Percentiles rank a stretch among this genome's conserved stretches.
These are phyloP conservation scores for Byssochlamys sp. DNA, from an alignment of 2,329 filamentous ascomycete species.

Conservation along the genomic window DNA sequence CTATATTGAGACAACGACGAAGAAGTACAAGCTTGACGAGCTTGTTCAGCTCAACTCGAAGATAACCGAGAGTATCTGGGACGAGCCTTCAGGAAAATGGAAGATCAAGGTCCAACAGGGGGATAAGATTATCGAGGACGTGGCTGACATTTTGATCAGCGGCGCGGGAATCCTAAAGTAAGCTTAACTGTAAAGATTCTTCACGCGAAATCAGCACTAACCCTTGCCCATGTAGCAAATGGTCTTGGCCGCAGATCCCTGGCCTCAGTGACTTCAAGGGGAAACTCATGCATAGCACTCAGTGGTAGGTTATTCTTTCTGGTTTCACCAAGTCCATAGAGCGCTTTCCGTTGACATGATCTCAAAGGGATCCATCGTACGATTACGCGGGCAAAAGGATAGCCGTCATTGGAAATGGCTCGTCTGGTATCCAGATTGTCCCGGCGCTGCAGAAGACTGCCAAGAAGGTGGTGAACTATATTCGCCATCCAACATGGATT, in stretches of 20 bases:
- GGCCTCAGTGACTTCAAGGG: constrained; percentile 25
- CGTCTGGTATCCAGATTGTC: constrained; percentile 21
- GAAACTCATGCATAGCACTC: constrained; percentile 26
- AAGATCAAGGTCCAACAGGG: constrained; percentile 21
- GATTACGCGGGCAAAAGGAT: constrained; percentile 16
- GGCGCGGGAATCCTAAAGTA: constrained; percentile 15
- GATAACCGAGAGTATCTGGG: constrained; percentile 31
- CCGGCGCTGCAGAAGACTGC: constrained; percentile 11
- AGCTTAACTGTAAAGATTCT: neutral
- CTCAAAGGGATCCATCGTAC: constrained; percentile 13
- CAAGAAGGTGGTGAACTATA: constrained; percentile 16
- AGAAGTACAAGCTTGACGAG: constrained; percentile 31
- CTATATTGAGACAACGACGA: constrained; percentile 31
- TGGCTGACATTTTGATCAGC: constrained; percentile 30
- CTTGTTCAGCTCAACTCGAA: constrained; percentile 30
- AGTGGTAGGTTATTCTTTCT: constrained; percentile 16
- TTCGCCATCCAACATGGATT: constrained; percentile 21
- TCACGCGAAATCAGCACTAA: neutral
- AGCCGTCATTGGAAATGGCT: constrained; percentile 27
- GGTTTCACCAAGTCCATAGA: neutral
- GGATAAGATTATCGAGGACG: constrained; percentile 17
- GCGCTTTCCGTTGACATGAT: neutral
- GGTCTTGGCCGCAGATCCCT: constrained; percentile 17
- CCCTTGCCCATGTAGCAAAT: constrained; percentile 3
- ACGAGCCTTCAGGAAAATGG: constrained; percentile 28